These are phyloP conservation scores for Aschersonia sp. DNA, from an alignment of 2,329 filamentous ascomycete genomes.

Conservation along the genomic window DNA sequence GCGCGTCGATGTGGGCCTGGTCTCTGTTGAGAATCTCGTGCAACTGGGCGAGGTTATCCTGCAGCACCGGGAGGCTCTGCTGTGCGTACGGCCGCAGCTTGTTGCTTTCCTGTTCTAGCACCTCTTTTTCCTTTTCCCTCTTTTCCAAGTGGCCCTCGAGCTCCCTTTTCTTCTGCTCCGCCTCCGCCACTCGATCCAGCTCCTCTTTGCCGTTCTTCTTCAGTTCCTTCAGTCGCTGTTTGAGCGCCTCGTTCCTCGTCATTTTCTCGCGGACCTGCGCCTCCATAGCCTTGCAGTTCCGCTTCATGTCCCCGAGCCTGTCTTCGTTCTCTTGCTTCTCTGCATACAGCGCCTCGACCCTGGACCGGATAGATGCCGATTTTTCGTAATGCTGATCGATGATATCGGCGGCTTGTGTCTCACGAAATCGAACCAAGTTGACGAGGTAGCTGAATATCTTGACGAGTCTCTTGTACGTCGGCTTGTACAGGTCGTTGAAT, in stretches of 20 bases:
- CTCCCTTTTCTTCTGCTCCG: conserved; percentile 64
- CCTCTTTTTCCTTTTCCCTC: conserved; percentile 53
- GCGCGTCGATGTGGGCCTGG: conserved; percentile 69
- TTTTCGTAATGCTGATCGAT: conserved; percentile 94
- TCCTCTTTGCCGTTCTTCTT: conserved; percentile 72
- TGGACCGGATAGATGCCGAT: conserved; percentile 68
- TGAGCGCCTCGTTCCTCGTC: conserved; percentile 73
- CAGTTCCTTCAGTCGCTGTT: conserved; percentile 66
- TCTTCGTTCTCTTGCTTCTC: conserved; percentile 81
- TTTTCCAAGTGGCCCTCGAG: conserved; percentile 60
- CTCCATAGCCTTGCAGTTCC: conserved; percentile 68
- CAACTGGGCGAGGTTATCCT: conserved; percentile 68
- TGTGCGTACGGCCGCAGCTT: conserved; percentile 87
- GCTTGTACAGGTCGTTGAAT: conserved; percentile 81
- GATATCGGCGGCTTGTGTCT: conserved; percentile 64
- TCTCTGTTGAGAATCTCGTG: conserved; percentile 64
- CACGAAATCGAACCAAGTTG: conserved; percentile 95
- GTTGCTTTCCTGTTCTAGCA: conserved; percentile 67
- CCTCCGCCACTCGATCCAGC: conserved; percentile 66
- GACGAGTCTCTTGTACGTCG: conserved; percentile 76
- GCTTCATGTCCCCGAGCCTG: conserved; percentile 65
- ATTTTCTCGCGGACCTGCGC: conserved; percentile 72
- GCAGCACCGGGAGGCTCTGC: conserved; percentile 72
- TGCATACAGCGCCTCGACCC: conserved; percentile 72
- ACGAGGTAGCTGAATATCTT: conserved; percentile 97